Percentiles rank a stretch among this genome's conserved stretches.
These are phyloP conservation scores for Microcos paniculata DNA, from an alignment of 345 rosid genomes.

Conservation along the genomic window DNA sequence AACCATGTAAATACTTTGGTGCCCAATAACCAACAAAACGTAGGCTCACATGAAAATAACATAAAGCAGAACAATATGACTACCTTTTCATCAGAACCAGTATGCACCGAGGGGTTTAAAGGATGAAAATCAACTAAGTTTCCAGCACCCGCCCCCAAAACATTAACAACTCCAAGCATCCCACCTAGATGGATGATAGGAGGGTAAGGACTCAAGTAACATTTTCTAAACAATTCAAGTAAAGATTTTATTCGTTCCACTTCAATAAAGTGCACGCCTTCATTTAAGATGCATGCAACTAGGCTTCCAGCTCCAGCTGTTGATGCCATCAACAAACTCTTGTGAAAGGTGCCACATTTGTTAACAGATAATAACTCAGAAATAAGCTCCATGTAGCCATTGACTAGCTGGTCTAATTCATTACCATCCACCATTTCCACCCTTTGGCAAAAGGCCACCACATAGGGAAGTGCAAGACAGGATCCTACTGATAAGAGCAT, in stretches of 20 bases:
- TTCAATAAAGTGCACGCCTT: constrained; percentile 68
- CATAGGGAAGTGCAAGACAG: constrained; percentile 71
- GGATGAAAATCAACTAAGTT: constrained; percentile 48
- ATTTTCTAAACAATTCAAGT: constrained; percentile 64
- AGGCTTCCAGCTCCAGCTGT: constrained; percentile 80
- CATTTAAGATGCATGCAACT: constrained; percentile 63
- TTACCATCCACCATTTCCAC: constrained; percentile 64
- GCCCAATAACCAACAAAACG: constrained; percentile 12
- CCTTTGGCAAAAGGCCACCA: constrained; percentile 76
- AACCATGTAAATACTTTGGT: constrained; percentile 23
- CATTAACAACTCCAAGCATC: constrained; percentile 86
- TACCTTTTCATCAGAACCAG: constrained; percentile 53
- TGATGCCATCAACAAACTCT: constrained; percentile 78
- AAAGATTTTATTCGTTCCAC: constrained; percentile 48
- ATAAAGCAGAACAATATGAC: constrained; percentile 10
- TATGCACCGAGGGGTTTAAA: constrained; percentile 31
- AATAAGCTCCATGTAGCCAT: constrained; percentile 58
- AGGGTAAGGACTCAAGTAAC: constrained; percentile 67
- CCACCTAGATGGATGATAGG: constrained; percentile 68
- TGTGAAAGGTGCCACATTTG: constrained; percentile 55
- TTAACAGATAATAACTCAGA: constrained; percentile 63
- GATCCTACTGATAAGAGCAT: constrained; percentile 68
- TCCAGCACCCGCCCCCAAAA: constrained; percentile 85
- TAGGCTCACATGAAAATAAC: neutral
- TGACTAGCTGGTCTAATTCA: constrained; percentile 57